These are phyloP conservation scores for Acrocalymma vagum DNA, from an alignment of 2,329 filamentous ascomycete genomes.

Conservation along the genomic window DNA sequence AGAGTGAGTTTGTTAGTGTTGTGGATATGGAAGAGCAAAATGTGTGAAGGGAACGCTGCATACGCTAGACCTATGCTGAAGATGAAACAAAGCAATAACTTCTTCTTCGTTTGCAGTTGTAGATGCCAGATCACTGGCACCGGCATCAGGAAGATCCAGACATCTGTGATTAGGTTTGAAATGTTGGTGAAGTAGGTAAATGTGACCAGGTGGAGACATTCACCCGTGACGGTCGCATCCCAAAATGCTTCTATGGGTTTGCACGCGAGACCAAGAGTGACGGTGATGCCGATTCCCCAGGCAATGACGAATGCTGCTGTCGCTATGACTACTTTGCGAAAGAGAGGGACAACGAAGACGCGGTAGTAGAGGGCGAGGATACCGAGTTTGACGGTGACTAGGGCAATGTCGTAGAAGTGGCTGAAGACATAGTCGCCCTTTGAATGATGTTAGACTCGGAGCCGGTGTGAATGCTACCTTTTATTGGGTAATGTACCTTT, in stretches of 20 bases:
- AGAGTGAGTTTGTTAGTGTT: conserved; percentile 3
- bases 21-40: not conserved
- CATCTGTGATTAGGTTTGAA: conserved; percentile 40
- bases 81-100: conserved; percentile 38
- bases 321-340: conserved; percentile 36
- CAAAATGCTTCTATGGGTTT: conserved; percentile 40
- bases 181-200: conserved; percentile 47
- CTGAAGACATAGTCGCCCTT: conserved; percentile 44
- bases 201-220: conserved; percentile 36
- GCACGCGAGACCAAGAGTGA: conserved; percentile 37
- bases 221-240: conserved; percentile 34
- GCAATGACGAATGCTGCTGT: conserved; percentile 36
- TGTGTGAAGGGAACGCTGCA: conserved; percentile 10
- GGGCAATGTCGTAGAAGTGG: conserved; percentile 44
- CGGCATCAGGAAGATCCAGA: conserved; percentile 45
- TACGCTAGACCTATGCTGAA: conserved; percentile 45
- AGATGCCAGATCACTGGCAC: conserved; percentile 45
- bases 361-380: conserved; percentile 45
- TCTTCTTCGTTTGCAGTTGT: conserved; percentile 43
- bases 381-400: conserved; percentile 40
- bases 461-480: not conserved
- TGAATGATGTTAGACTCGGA: not conserved
- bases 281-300: conserved; percentile 43
- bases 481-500: conserved; percentile 17
- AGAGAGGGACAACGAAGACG: conserved; percentile 38